Base-by-base conservation (phyloP, 805 yeast genomes). In the Pichia occidentalis region DNA sequence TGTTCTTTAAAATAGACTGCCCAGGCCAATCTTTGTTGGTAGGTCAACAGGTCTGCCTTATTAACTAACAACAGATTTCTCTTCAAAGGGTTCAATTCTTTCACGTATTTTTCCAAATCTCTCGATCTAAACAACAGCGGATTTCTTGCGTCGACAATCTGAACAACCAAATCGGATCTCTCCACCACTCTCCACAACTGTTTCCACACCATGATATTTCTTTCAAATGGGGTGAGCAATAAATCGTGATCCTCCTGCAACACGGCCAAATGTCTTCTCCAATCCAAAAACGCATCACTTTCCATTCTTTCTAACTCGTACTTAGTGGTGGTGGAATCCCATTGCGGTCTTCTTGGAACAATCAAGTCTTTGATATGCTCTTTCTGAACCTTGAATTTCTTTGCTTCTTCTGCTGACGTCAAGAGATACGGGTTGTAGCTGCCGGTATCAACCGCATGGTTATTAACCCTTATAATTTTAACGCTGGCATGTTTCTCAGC, bases 111-210 rank as follows among this genome's bases (percentile, higher is more conserved):
- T 48, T 85, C 97, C 54, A 54, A 70, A 63, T 92, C 97, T 19
- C 74, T 74, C 2, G 96, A 87, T 57, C 97, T 73, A 66, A 86
- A 92, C 43, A 86, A 68, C 42, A 88, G 63, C 5, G 98, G 98
- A 56, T 85, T 87, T 63, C 98, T 74, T 10, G 97, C 97, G 65
- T 92, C 98, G 21, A 92, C 97, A 65, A 92, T 92, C 59, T 92
- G 98, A 5, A 92, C 97, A 27, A 92, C 77, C 51, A 92, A 69
- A 60, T 90, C 96, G 18, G 92, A 85, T 56, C 97, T 76, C 61
- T 92, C 98, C 18, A 87, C 84, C 30, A 92, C 98, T 64, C 98
- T 75, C 98, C 98, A 92, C 48, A 92, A 67, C 63, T 92, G 98
- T 57, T 92, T 79, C 98, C 98, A 92, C 42, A 92, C 97, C 68